Base-by-base conservation (phyloP, 441 rosid genomes). In the Populus hybrid region DNA sequence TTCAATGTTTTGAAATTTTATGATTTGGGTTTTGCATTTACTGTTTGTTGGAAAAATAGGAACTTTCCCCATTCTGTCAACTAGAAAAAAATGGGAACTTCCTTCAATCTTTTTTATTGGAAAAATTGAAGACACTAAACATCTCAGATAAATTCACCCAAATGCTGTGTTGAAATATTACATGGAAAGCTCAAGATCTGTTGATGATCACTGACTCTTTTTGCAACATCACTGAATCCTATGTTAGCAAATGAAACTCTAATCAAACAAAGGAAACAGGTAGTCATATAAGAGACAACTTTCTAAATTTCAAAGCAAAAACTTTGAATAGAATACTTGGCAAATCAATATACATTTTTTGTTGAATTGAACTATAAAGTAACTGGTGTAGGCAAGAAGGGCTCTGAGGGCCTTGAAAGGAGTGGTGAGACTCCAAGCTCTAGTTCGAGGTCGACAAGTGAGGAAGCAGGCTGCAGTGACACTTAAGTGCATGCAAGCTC, bases 391-490 rank as follows among this genome's bases (percentile, higher is more conserved):
- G 98, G 95, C 99, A 21, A 89, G 99, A 76, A 90, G 97, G 80
- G 99, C 99, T 2, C 79, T 90, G 82, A 90, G 90, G 82, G 98
- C 98, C 19, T 84, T 95, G 87, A 95, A 87, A 89, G 99, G 97
- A 67, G 89, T 95, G 46, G 99, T 95, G 21, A 94, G 97, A 82
- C 89, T 95, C 65, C 99, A 95, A 84, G 99, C 99, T 74, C 78
- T 95, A 40, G 98, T 92, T 69, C 90, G 99, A 53, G 98, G 98
- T n/a, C 81, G 98, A 78, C 97, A 94, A 81, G 98, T 92, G 78
- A 91, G 99, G 86, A 95, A 95, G 82, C 99, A 94, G 75, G 99
- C 98, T 24, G 97, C 97, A 32, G 97, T 92, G 59, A 95, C 98
- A 24, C 85, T 94, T 28, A 88, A 94, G 81, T 95, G 98, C 75